phyloP scores from a whole-genome alignment of 2,329 filamentous ascomycete species.

The Diaporthe sp. region DNA sequence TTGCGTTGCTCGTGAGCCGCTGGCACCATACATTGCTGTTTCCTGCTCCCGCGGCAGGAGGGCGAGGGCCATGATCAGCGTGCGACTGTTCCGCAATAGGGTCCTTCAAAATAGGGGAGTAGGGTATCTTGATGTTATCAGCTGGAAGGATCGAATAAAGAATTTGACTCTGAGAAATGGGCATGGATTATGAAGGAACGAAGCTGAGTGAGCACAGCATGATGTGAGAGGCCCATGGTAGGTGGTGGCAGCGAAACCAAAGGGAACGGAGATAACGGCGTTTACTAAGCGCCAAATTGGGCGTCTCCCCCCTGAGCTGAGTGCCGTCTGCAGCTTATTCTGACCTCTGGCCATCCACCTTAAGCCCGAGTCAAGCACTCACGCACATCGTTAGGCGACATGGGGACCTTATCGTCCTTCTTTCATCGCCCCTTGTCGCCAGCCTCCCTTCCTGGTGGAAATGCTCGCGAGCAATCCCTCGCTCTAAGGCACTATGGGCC shows the following conservation, averaged over 20 bases:
- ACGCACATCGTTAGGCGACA: neutral
- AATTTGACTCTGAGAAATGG: neutral
- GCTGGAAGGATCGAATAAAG: neutral
- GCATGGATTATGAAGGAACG: no score
- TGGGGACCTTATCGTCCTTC: no score
- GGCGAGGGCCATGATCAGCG: constrained; percentile 19
- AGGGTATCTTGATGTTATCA: no score
- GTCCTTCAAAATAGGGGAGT: neutral
- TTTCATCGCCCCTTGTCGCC: neutral
- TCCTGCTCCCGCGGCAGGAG: constrained; percentile 30
- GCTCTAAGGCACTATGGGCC: neutral
- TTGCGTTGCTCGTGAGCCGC: constrained; percentile 39
- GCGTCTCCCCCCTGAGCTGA: neutral
- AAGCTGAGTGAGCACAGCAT: constrained; percentile 17
- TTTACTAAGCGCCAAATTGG: neutral
- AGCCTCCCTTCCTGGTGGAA: neutral
- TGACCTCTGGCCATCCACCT: neutral
- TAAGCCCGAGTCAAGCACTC: neutral
- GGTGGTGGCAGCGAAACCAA: neutral
- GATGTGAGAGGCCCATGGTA: neutral
- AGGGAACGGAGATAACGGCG: constrained; percentile 13
- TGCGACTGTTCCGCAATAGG: neutral
- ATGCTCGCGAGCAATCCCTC: neutral
- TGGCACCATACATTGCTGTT: constrained; percentile 28
- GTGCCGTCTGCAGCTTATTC: neutral